Evolutionary conservation across 768 basidiomycete genomes (phyloP).

Genomic region (Mycena vulgaris): DNA sequence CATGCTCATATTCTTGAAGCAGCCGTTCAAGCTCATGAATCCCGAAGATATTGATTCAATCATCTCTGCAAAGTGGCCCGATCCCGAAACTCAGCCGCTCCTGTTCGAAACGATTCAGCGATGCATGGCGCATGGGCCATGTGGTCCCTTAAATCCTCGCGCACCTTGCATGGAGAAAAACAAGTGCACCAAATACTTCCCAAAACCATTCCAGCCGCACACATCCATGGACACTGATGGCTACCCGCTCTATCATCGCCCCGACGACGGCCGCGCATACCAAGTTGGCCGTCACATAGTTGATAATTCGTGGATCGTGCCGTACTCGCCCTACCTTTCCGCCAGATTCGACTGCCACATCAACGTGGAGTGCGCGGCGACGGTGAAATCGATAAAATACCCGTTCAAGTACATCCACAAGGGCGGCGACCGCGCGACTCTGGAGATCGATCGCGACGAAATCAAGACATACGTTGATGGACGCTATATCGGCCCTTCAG

Average conservation of each 20-base stretch:
- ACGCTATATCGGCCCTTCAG: background rate
- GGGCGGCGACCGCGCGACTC: background rate
- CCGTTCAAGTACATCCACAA: background rate
- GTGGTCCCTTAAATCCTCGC: background rate
- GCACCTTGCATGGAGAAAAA: constrained; percentile 3
- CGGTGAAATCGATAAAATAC: background rate
- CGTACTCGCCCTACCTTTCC: background rate
- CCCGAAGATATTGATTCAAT: background rate
- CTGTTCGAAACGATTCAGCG: background rate
- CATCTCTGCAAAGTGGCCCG: background rate
- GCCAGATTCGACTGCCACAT: constrained; percentile 1
- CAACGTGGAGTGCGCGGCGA: background rate
- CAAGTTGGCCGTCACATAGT: background rate
- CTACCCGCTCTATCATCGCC: background rate
- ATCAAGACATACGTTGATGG: background rate
- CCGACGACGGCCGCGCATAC: background rate
- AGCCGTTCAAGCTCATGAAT: background rate
- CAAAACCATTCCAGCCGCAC: background rate
- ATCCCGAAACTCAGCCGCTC: background rate
- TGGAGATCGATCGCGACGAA: background rate
- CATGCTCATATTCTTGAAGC: background rate
- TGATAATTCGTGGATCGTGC: constrained; percentile 3
- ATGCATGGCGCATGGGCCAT: constrained; percentile 7
- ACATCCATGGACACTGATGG: background rate
- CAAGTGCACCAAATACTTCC: background rate